Evolutionary conservation across 2,329 filamentous ascomycete genomes (phyloP).

Genomic region (Geosmithia putterillii): DNA sequence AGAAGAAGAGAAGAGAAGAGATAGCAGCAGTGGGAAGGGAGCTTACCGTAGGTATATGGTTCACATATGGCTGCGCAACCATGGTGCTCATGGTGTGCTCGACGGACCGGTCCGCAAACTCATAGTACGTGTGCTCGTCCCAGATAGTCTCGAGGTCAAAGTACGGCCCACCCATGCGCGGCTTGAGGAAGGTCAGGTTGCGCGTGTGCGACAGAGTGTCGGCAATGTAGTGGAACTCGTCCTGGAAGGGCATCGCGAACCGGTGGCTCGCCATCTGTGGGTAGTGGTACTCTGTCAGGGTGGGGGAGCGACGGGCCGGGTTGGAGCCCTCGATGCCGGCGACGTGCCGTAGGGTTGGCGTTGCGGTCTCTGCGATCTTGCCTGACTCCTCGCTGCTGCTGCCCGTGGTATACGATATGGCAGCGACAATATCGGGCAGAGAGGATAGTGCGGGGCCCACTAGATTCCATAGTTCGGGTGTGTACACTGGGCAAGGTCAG

Average conservation of each 20-base stretch:
- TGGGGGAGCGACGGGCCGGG: slow-evolving; percentile 2
- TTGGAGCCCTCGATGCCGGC: slow-evolving; percentile 4
- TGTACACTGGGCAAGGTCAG: no score
- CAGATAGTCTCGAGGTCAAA: slow-evolving; percentile 66
- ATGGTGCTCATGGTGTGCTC: slow-evolving; percentile 70
- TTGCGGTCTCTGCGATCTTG: neutral
- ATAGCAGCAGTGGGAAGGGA: no score
- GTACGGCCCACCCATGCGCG: slow-evolving; percentile 44
- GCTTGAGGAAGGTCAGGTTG: slow-evolving; percentile 52
- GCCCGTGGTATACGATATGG: slow-evolving; percentile 8
- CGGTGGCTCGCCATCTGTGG: slow-evolving; percentile 17
- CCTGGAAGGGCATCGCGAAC: slow-evolving; percentile 35
- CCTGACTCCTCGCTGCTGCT: slow-evolving; percentile 1
- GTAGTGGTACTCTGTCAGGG: slow-evolving; percentile 24
- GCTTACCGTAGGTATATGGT: slow-evolving; percentile 58
- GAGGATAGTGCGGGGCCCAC: slow-evolving; percentile 8
- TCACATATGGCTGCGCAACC: slow-evolving; percentile 69
- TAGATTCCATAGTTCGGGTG: slow-evolving; percentile 10
- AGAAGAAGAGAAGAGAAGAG: no score
- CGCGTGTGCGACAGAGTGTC: slow-evolving; percentile 67
- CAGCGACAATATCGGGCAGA: slow-evolving; percentile 9
- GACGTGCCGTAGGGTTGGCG: slow-evolving; percentile 8
- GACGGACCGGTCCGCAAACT: slow-evolving; percentile 55
- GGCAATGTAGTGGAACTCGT: slow-evolving; percentile 54
- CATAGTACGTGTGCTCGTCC: slow-evolving; percentile 61